phyloP scores from a whole-genome alignment of 257 asterid genomes.

The Striga asiatica region DNA sequence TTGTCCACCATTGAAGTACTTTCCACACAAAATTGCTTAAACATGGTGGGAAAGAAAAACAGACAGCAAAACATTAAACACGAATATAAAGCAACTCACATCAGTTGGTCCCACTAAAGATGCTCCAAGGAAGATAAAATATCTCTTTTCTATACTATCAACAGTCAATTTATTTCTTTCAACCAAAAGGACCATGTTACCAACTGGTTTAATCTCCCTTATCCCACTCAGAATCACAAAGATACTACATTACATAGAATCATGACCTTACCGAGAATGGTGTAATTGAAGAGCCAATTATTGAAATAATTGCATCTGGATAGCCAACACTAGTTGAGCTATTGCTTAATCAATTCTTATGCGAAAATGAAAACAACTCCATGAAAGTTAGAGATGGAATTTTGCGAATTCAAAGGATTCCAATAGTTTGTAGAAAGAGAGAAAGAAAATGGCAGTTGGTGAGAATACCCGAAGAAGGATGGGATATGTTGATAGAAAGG shows the following conservation, averaged over 20 bases:
- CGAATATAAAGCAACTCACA: too few relatives aligned
- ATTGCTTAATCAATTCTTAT: not conserved
- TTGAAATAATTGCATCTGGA: not conserved
- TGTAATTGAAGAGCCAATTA: not conserved
- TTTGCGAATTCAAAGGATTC: too few relatives aligned
- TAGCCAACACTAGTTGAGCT: not conserved
- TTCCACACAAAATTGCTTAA: too few relatives aligned
- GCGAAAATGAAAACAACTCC: too few relatives aligned
- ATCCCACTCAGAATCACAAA: not conserved
- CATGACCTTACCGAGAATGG: not conserved
- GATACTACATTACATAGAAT: not conserved
- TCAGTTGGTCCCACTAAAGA: too few relatives aligned
- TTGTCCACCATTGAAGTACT: too few relatives aligned
- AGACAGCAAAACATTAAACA: too few relatives aligned
- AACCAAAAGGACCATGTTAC: not conserved
- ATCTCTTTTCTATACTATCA: not conserved
- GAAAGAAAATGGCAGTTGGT: not conserved
- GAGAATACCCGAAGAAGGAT: slow-evolving; percentile 59
- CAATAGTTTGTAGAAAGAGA: not conserved
- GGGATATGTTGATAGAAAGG: slow-evolving; percentile 84
- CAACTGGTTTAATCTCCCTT: not conserved
- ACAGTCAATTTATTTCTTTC: not conserved
- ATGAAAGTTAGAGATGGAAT: not conserved
- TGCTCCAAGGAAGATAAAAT: not conserved
- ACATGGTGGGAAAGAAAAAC: too few relatives aligned